A percentile compares a stretch with the other conserved stretches of the same genome.
Evolutionary conservation across 176 grass and related monocot genomes (phyloP).

Genomic region (Juncus inflexus): DNA sequence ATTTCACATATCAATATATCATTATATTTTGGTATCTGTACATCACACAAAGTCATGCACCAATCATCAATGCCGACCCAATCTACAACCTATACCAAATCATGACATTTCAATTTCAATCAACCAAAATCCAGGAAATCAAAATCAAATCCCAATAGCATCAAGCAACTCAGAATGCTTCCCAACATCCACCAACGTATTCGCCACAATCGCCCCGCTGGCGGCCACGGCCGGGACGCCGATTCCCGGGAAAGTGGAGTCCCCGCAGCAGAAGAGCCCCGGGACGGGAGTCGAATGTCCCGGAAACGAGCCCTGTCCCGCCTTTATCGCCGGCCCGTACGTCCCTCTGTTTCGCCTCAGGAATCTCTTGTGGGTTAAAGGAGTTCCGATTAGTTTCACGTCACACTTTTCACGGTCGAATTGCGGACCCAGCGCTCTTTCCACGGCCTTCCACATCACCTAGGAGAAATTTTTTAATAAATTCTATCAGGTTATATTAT

Average conservation of each 20-base stretch:
- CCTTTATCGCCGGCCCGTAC: constrained; percentile 92
- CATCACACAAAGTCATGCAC: too few relatives aligned
- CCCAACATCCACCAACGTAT: constrained; percentile 62
- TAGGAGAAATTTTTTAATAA: constrained; percentile 28
- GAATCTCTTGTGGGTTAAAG: constrained; percentile 76
- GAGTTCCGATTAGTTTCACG: constrained; percentile 73
- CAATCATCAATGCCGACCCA: too few relatives aligned
- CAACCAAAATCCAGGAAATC: constrained; percentile 1
- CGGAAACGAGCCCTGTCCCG: constrained; percentile 79
- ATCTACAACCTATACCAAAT: neutral
- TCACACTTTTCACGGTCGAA: constrained; percentile 79
- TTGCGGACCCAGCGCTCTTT: constrained; percentile 64
- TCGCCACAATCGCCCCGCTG: constrained; percentile 89
- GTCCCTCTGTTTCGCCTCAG: constrained; percentile 84
- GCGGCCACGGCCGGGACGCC: constrained; percentile 88
- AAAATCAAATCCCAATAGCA: constrained; percentile 66
- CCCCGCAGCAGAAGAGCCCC: constrained; percentile 89
- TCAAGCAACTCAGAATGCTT: constrained; percentile 95
- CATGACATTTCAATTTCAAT: neutral
- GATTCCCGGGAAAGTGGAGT: constrained; percentile 92
- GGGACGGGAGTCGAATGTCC: constrained; percentile 80
- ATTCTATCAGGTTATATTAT: constrained; percentile 2
- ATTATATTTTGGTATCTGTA: too few relatives aligned
- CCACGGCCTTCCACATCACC: constrained; percentile 96
- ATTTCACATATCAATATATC: too few relatives aligned